These are phyloP conservation scores for Centella asiatica DNA, from an alignment of 129 eudicot genomes.

Conservation along the genomic window DNA sequence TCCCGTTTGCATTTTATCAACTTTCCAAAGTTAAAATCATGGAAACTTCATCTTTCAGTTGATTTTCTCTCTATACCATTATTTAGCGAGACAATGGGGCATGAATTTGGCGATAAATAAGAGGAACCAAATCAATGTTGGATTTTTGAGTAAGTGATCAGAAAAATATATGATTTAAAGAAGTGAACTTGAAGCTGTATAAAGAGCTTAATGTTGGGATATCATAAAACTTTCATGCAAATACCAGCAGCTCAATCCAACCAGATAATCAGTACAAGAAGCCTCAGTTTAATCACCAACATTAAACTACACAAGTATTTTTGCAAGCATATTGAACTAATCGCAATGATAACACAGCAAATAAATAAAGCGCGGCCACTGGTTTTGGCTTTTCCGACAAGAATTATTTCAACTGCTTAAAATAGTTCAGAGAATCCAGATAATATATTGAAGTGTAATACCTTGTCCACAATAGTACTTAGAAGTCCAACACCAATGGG, in stretches of 20 bases:
- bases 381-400: background rate
- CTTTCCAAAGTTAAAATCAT: background rate
- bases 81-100: background rate
- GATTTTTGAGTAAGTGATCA: no score
- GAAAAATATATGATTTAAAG: no score
- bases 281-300: background rate
- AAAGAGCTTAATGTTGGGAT: background rate
- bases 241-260: background rate
- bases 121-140: no score
- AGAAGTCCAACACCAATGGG: constrained; percentile 80
- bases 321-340: background rate
- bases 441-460: constrained; percentile 22
- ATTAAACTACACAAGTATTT: background rate
- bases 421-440: background rate
- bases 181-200: background rate
- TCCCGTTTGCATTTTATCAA: background rate
- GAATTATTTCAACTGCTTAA: background rate
- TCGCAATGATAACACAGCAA: background rate
- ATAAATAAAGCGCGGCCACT: background rate
- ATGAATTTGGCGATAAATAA: background rate
- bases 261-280: background rate
- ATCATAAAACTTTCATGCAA: background rate
- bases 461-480: constrained; percentile 89
- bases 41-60: background rate
- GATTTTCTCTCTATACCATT: background rate